phyloP scores from a whole-genome alignment of 1,284 basidiomycete species.

The Ganoderma meredithae region DNA sequence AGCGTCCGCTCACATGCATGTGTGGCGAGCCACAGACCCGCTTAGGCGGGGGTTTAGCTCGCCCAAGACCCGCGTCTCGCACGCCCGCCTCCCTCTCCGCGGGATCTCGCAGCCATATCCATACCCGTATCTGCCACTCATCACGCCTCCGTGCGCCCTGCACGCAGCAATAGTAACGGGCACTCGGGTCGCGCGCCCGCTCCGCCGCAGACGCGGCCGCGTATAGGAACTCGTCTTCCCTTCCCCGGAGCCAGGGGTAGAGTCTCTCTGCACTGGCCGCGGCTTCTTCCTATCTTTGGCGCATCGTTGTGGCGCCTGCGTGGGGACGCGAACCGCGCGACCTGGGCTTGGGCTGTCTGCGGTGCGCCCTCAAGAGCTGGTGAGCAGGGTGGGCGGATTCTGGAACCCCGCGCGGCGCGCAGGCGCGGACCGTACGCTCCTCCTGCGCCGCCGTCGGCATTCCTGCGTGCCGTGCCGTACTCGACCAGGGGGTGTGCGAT shows the following conservation, averaged over 20 bases:
- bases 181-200: slow-evolving; percentile 25
- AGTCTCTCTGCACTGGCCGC: slow-evolving; percentile 1
- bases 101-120: slow-evolving; percentile 20
- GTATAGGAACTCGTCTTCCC: slow-evolving; percentile 18
- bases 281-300: slow-evolving; percentile 29
- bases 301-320: slow-evolving; percentile 16
- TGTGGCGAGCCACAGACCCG: slow-evolving; percentile 1
- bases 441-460: background rate
- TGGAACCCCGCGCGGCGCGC: background rate
- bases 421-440: background rate
- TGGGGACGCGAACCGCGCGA: background rate
- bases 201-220: slow-evolving; percentile 15
- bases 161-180: background rate
- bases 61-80: background rate
- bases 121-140: background rate
- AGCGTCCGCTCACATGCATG: slow-evolving; percentile 19
- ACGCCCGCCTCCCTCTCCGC: slow-evolving; percentile 13
- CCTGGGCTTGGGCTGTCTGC: background rate
- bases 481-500: background rate
- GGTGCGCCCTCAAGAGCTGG: background rate
- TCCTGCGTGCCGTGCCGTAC: background rate
- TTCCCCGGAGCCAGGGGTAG: background rate
- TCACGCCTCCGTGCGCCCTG: background rate
- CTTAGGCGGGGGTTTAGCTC: slow-evolving; percentile 4
- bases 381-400: background rate